A percentile compares a stretch with the other conserved stretches of the same genome.
phyloP scores from a whole-genome alignment of 176 grass and related monocot genomes.

The Oryza glaberrima region DNA sequence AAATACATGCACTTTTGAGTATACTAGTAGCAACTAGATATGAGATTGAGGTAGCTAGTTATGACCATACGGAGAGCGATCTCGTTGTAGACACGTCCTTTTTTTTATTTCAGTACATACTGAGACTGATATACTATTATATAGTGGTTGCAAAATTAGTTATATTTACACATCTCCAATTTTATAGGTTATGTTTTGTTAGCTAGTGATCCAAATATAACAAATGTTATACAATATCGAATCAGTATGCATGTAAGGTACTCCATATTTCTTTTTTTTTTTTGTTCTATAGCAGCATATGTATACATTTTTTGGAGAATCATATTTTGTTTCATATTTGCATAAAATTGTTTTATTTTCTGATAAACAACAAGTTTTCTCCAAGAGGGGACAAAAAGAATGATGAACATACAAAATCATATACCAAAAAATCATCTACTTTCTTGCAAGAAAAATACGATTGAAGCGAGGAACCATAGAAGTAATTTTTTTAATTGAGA shows the following conservation, averaged over 20 bases:
- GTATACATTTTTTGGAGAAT: neutral
- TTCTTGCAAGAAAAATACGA: no score
- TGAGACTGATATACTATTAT: no score
- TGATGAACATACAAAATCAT: neutral
- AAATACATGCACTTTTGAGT: no score
- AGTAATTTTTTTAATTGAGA: no score
- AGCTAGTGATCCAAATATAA: neutral
- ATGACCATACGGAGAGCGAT: no score
- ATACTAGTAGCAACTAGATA: no score
- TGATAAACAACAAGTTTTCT: neutral
- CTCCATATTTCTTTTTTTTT: neutral
- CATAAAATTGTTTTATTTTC: neutral
- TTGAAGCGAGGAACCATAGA: no score
- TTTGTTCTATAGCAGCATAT: neutral
- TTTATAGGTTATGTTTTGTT: neutral
- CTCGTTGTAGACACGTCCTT: no score
- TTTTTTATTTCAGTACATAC: no score
- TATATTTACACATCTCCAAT: neutral
- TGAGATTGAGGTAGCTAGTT: no score
- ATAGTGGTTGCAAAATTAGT: neutral
- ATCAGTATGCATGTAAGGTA: neutral
- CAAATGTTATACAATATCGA: neutral
- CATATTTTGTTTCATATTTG: neutral
- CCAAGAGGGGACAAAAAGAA: neutral
- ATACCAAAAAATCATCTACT: neutral